Percentiles rank a stretch among this genome's conserved stretches.
These are phyloP conservation scores for Suillus cothurnatus DNA, from an alignment of 768 basidiomycete genomes.

Conservation along the genomic window DNA sequence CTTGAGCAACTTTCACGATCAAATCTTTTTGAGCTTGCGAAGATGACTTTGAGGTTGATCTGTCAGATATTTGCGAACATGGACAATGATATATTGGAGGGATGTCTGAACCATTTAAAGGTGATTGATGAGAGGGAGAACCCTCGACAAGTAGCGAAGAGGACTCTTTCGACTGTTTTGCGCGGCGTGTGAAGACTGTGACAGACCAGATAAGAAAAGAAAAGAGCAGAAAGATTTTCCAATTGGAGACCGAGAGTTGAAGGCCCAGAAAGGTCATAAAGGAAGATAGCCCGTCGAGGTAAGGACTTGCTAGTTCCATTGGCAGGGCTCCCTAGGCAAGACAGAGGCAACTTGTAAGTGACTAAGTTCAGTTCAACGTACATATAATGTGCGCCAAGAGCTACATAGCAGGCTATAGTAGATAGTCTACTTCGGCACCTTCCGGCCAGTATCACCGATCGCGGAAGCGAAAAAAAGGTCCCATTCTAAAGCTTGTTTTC, in stretches of 20 bases:
- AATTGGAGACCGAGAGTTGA: not conserved
- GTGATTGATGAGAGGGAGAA: not conserved
- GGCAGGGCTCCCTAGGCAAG: not conserved
- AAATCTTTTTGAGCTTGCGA: conserved; percentile 10
- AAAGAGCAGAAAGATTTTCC: conserved; percentile 5
- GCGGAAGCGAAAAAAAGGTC: not conserved
- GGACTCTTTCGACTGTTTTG: conserved; percentile 1
- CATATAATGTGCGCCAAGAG: not conserved
- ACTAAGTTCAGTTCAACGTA: not conserved
- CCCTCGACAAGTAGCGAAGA: not conserved
- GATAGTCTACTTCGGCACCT: not conserved
- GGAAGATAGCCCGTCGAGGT: not conserved
- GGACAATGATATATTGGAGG: conserved; percentile 21
- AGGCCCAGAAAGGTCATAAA: not conserved
- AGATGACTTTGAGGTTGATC: conserved; percentile 4
- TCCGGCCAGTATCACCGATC: not conserved
- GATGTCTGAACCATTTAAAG: conserved; percentile 14
- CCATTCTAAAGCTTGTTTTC: conserved; percentile 5
- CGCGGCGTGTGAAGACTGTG: not conserved
- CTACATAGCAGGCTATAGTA: not conserved
- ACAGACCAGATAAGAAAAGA: conserved; percentile 13
- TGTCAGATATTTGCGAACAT: conserved; percentile 12
- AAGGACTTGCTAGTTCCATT: not conserved
- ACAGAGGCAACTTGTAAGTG: not conserved
- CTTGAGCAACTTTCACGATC: conserved; percentile 9